phyloP scores from a whole-genome alignment of 768 basidiomycete genomes.

The Arthromyces matolae region DNA sequence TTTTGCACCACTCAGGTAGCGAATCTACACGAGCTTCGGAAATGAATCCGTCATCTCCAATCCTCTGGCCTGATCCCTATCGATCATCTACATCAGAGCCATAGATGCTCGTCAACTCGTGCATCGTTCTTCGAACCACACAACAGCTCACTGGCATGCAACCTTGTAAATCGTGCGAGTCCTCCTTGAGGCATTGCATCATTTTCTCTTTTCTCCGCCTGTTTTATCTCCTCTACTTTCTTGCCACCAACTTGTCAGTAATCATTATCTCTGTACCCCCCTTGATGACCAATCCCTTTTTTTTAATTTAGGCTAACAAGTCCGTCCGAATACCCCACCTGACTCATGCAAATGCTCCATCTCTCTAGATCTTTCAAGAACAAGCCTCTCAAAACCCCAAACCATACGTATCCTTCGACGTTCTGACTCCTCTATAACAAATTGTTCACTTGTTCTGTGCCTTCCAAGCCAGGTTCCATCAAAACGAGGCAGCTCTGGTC shows the following conservation, averaged over 20 bases:
- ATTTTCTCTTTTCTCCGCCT: slow-evolving; percentile 9
- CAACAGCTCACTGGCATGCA: neutral
- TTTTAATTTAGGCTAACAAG: slow-evolving; percentile 3
- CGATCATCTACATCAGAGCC: slow-evolving; percentile 12
- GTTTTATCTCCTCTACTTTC: slow-evolving; percentile 7
- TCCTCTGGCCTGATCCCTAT: slow-evolving; percentile 17
- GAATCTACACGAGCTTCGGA: slow-evolving; percentile 28
- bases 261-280: neutral
- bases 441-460: neutral
- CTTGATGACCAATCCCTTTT: slow-evolving; percentile 7
- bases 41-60: slow-evolving; percentile 30
- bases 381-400: neutral
- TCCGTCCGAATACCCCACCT: slow-evolving; percentile 12
- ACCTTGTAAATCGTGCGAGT: slow-evolving; percentile 1
- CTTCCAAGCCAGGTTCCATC: slow-evolving; percentile 5
- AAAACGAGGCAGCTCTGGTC: slow-evolving; percentile 7
- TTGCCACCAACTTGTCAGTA: slow-evolving; percentile 5
- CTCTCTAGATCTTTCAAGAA: neutral
- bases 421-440: slow-evolving; percentile 4
- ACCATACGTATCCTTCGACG: too few relatives aligned
- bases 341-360: slow-evolving; percentile 4
- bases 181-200: slow-evolving; percentile 5
- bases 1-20: too few relatives aligned
- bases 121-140: neutral
- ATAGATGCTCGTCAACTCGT: too few relatives aligned